Evolutionary conservation across 139 green algal species (phyloP).

Genomic region (Astrephomene gubernaculifera): DNA sequence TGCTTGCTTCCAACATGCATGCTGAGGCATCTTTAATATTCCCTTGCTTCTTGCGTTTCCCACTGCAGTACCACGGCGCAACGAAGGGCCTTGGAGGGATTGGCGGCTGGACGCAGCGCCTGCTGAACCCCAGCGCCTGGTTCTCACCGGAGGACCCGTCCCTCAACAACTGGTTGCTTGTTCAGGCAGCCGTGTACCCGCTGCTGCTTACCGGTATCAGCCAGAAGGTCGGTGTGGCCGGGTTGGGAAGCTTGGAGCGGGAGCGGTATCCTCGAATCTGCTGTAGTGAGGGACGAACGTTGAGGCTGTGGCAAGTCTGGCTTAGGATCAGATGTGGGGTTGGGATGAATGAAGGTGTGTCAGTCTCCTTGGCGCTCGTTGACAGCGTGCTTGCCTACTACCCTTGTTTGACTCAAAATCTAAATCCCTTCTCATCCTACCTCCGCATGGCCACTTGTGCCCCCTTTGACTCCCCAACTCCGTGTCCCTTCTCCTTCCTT

Average conservation of each 20-base stretch:
- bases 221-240: neutral
- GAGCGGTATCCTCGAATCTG: neutral
- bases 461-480: too few relatives aligned
- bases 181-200: neutral
- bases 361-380: neutral
- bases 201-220: neutral
- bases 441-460: neutral
- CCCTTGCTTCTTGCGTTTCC: neutral
- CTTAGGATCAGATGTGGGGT: neutral
- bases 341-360: neutral
- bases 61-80: neutral
- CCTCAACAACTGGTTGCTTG: constrained; percentile 16
- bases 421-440: too few relatives aligned
- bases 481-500: too few relatives aligned
- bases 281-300: neutral
- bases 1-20: neutral
- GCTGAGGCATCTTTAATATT: neutral
- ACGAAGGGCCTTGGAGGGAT: neutral
- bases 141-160: neutral
- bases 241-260: neutral
- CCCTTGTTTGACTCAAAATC: too few relatives aligned
- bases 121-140: constrained; percentile 6
- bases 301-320: neutral
- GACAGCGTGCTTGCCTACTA: too few relatives aligned
- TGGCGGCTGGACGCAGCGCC: neutral